phyloP scores from a whole-genome alignment of 2,329 filamentous ascomycete species.

The Trichoderma harzianum region DNA sequence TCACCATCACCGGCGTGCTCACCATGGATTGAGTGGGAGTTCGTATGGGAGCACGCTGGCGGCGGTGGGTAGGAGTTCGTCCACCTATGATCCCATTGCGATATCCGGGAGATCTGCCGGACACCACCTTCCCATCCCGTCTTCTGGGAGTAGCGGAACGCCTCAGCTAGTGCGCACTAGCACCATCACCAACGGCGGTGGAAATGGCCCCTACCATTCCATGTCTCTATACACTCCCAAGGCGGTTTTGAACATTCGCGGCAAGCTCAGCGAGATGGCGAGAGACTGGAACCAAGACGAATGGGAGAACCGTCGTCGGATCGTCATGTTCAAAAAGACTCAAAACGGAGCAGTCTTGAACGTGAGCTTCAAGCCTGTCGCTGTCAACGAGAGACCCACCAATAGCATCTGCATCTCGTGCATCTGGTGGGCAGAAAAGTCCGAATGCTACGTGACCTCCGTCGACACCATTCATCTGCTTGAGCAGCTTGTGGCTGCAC shows the following conservation, averaged over 20 bases:
- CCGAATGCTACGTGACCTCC: slow-evolving; percentile 89
- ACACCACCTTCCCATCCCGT: slow-evolving; percentile 48
- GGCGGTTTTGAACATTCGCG: slow-evolving; percentile 78
- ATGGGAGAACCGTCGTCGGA: slow-evolving; percentile 70
- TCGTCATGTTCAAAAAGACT: slow-evolving; percentile 83
- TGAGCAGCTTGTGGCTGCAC: slow-evolving; percentile 76
- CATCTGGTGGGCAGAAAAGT: slow-evolving; percentile 93
- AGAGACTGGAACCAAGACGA: slow-evolving; percentile 82
- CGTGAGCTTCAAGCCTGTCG: slow-evolving; percentile 74
- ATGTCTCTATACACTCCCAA: slow-evolving; percentile 82
- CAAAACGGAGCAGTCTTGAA: slow-evolving; percentile 80
- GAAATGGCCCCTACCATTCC: slow-evolving; percentile 61
- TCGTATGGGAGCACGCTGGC: slow-evolving; percentile 41
- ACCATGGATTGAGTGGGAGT: slow-evolving; percentile 41
- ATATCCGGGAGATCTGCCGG: slow-evolving; percentile 43
- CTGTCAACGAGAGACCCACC: slow-evolving; percentile 72
- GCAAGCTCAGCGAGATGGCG: slow-evolving; percentile 81
- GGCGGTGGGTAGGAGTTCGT: slow-evolving; percentile 41
- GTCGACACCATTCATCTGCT: slow-evolving; percentile 96
- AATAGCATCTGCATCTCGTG: slow-evolving; percentile 95
- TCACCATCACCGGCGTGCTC: slow-evolving; percentile 39
- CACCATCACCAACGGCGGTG: slow-evolving; percentile 42
- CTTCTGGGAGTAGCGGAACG: slow-evolving; percentile 33
- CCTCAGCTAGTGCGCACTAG: slow-evolving; percentile 56
- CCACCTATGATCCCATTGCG: slow-evolving; percentile 39